Percentiles rank a stretch among this genome's conserved stretches.
phyloP scores from a whole-genome alignment of 2,329 filamentous ascomycete species.

The Trichoderma asperellum region DNA sequence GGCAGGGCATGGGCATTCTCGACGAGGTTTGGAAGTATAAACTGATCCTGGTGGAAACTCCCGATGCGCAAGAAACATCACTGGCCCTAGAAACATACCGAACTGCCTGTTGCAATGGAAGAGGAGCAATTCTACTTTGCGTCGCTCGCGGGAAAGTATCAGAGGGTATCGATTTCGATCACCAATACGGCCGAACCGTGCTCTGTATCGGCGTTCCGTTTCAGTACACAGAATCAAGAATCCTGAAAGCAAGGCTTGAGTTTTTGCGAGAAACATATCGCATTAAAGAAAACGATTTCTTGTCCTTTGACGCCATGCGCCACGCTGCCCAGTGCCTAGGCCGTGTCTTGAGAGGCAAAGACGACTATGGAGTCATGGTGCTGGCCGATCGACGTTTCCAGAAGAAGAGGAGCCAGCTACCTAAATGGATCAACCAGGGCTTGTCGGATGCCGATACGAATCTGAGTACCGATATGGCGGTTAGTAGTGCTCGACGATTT shows the following conservation, averaged over 20 bases:
- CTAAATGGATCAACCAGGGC: slow-evolving; percentile 94
- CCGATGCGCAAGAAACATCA: slow-evolving; percentile 95
- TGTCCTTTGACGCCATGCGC: slow-evolving; percentile 99
- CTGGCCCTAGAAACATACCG: slow-evolving; percentile 95
- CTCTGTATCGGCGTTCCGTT: slow-evolving; percentile 96
- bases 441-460: slow-evolving; percentile 85
- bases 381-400: slow-evolving; percentile 91
- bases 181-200: slow-evolving; percentile 95
- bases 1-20: slow-evolving; percentile 97
- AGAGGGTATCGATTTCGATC: slow-evolving; percentile 98
- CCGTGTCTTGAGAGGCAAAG: slow-evolving; percentile 91
- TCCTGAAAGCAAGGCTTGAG: slow-evolving; percentile 91
- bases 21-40: slow-evolving; percentile 99
- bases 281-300: slow-evolving; percentile 94
- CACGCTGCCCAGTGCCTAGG: slow-evolving; percentile 96
- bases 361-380: slow-evolving; percentile 99
- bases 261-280: slow-evolving; percentile 97
- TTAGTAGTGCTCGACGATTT: slow-evolving; percentile 86
- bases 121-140: slow-evolving; percentile 89
- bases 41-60: slow-evolving; percentile 94
- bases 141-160: slow-evolving; percentile 97
- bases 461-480: slow-evolving; percentile 92
- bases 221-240: slow-evolving; percentile 97
- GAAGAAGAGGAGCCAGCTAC: slow-evolving; percentile 86
- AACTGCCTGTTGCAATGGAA: slow-evolving; percentile 95